Evolutionary conservation across 2,329 filamentous ascomycete genomes (phyloP), one percentile per base, ranked within the genome.

Genomic region (Fusarium sp.): DNA sequence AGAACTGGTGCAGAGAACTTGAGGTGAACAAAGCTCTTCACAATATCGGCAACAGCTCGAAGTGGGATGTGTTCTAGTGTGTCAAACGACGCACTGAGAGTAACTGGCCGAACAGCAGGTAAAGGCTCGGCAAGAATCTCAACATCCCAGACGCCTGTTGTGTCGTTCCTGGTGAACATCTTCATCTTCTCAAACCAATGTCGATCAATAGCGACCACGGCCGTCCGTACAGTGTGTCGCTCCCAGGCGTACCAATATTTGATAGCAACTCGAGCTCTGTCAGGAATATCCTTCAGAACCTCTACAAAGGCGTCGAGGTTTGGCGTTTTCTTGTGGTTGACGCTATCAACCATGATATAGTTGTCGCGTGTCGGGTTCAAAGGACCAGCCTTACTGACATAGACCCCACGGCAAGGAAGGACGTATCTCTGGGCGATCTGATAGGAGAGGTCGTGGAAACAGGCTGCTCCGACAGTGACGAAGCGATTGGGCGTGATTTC

Each of bases 131-230:
- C 91, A 27, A 99, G 84, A 71, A 97, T 91, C 22, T 87, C 87
- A 74, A 97, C 97, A 78, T 99, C 96, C 96, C 96, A 99, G 7
- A 97, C 81, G 4, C 96, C 96, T 1, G 92, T 93, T 57, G 84
- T 81, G 75, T 99, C 96, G 77, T 99, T 99, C 56, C 96, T 89
- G 47, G 94, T 88, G 3, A 95, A 94, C 74, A 97, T 82, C 74
- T 93, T 91, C 92, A 99, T 98, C 81, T 96, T 96, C 54, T 90
- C 90, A 46, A 93, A 91, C 96, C 96, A 99, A 80, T 99, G 96
- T 33, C 96, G 89, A 78, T 99, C 96, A 52, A 99, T 88, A 62
- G 95, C 91, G 63, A 97, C 87, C 75, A 99, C 95, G 57, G 90
- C 92, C 1, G 96, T 99, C 77, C 97, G 94, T 48, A 96, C 86